Evolutionary conservation across 192 early-diverging fungal genomes (phyloP), one percentile per base, ranked within the genome.

Genomic region (Backusella liffmaniae): DNA sequence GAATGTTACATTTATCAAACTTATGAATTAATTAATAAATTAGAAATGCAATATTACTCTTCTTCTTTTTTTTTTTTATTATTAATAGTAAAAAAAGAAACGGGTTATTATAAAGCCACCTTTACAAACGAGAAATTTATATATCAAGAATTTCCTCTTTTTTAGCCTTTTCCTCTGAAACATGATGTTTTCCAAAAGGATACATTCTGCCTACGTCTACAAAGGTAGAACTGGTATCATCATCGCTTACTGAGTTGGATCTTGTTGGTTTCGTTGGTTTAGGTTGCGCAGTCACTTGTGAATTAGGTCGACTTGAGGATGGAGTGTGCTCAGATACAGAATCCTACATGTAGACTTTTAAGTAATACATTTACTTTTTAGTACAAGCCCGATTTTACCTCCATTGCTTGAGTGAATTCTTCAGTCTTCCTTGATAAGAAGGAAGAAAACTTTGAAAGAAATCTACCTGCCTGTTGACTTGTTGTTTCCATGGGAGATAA

Each of bases 401-500:
- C 76, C 59, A 86, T 82, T 10, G 77, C 80, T 34, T 82, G 80
- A 3, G 83, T 59, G 41, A 86, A 71, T 41, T 88, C 87, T 39
- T 83, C 84, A 70, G 83, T 80, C 30, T 86, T 86, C 0, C 83
- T 67, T 21, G 77, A 75, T 34, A 88, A 79, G 62, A 88, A 88
- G 30, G 83, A 83, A 0, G 83, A 84, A 53, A 88, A 77, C 39
- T 83, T 86, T 0, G 85, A 81, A 26, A 88, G 81, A 66, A 88
- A 76, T 8, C 83, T 79, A 2, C 80, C 85, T 12, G 87, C 87
- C 34, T 86, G 85, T 67, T 86, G 87, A 8, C 71, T 36, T 18
- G 75, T 78, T 5, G 77, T 62, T 66, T 83, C 80, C n/a, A 74
- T 59, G 0, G 72, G 51, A n/a, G 72, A 18, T 6, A 49, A 13